phyloP scores from a whole-genome alignment of 176 grass and related monocot species.

The Aegilops bicornis region DNA sequence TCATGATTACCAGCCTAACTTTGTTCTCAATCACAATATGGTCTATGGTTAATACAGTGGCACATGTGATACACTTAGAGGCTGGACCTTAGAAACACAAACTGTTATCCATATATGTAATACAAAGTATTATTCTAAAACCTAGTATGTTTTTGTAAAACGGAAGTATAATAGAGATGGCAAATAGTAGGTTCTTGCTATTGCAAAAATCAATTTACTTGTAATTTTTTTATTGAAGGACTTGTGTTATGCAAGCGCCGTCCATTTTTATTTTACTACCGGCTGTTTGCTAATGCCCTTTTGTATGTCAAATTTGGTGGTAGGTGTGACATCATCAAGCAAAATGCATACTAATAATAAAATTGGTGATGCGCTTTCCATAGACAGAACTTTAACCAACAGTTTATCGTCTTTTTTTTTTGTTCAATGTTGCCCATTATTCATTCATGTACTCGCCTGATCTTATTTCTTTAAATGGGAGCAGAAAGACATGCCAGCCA shows the following conservation, averaged over 20 bases:
- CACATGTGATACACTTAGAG: background rate
- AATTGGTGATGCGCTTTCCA: no score
- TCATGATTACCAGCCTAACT: background rate
- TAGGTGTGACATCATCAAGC: no score
- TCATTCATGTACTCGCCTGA: background rate
- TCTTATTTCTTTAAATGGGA: conserved; percentile 20
- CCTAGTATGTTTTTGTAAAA: background rate
- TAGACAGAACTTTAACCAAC: no score
- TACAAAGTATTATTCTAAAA: background rate
- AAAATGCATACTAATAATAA: no score
- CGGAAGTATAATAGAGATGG: background rate
- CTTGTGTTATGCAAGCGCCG: background rate
- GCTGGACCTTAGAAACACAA: background rate
- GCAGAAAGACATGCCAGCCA: conserved; percentile 15
- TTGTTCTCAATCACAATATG: background rate
- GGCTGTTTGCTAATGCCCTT: background rate
- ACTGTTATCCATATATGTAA: background rate
- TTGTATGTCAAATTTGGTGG: no score
- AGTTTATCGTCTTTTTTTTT: background rate
- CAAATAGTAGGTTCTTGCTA: background rate
- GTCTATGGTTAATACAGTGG: background rate
- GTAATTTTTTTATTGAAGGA: background rate
- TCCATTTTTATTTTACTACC: background rate
- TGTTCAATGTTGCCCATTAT: background rate
- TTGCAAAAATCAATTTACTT: background rate